Evolutionary conservation across 176 grass and related monocot genomes (phyloP), one percentile per base, ranked within the genome.

Genomic region (Paspalum vaginatum): DNA sequence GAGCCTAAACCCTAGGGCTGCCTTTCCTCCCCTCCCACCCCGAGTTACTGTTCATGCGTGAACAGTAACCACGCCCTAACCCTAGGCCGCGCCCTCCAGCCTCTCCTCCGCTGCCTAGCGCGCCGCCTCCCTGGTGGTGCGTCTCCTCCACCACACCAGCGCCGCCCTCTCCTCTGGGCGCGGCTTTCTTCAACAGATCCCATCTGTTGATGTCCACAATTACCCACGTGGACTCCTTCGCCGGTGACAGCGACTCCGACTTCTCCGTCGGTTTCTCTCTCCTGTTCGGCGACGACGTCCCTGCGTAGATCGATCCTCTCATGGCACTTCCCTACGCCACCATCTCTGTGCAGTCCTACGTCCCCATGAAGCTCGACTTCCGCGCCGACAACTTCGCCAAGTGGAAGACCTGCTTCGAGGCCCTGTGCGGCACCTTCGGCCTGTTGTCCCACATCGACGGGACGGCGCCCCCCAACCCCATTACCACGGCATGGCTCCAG

Each of bases 171-270:
- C 47, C 47, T 12, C 13, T 49, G 47, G 47, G 47, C 47, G 47
- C 10, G 11, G 47, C 47, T 49, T 49, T 12, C 47, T 49, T 10
- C 47, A 49, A 49, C 47, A 49, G 47, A 49, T 49, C 11, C 47
- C 47, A 49, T 49, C 11, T 49, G 11, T 49, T 49, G 45, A 61
- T 61, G 59, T 63, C 60, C 60, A 38, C 60, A 26, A 24, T 63
- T 26, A 63, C 25, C 60, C 60, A 63, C 60, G 60, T 63, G 60
- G 60, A 63, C 60, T 63, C 60, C 60, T 61, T 5, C 14, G 51
- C 51, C 16, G 16, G 51, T 54, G 51, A 54, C 15, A 54, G 51
- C 51, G 51, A 54, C 16, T 54, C 51, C 51, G 51, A 54, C 16
- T 54, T 15, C 51, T 54, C 15, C 16, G 51, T 54, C 17, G 51